Evolutionary conservation across 1,284 basidiomycete genomes (phyloP).

Genomic region (Cryptococcus depauperatus): DNA sequence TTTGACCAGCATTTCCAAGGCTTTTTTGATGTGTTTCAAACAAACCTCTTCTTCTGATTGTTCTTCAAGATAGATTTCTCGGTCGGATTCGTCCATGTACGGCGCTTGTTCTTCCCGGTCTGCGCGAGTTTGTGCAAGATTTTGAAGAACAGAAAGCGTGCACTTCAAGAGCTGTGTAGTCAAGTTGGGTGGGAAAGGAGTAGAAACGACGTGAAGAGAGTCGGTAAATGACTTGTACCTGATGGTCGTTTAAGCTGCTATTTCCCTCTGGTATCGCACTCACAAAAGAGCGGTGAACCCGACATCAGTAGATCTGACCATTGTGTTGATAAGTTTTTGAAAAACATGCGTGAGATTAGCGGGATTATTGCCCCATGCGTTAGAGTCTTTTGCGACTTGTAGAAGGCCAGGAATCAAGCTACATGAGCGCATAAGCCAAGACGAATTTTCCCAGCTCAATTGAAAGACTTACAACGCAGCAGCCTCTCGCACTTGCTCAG

Average conservation of each 20-base stretch:
- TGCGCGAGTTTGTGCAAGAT: constrained; percentile 8
- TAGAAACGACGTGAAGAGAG: constrained; percentile 54
- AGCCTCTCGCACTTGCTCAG: constrained; percentile 69
- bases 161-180: constrained; percentile 7
- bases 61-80: constrained; percentile 18
- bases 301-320: constrained; percentile 59
- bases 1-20: constrained; percentile 12
- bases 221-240: constrained; percentile 62
- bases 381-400: constrained; percentile 54
- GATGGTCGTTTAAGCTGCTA: constrained; percentile 1
- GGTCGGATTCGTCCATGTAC: constrained; percentile 24
- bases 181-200: constrained; percentile 20
- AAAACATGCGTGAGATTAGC: constrained; percentile 64
- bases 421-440: no score
- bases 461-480: constrained; percentile 59
- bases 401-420: constrained; percentile 69
- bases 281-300: constrained; percentile 66
- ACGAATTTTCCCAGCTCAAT: no score
- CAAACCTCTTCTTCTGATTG: constrained; percentile 18
- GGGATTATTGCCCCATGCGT: constrained; percentile 58
- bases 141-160: constrained; percentile 10
- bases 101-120: constrained; percentile 14
- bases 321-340: constrained; percentile 58
- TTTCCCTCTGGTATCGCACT: constrained; percentile 4
- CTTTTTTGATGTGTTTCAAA: constrained; percentile 15